These are phyloP conservation scores for Trichosporon sp. DNA, from an alignment of 1,284 basidiomycete species.

Conservation along the genomic window DNA sequence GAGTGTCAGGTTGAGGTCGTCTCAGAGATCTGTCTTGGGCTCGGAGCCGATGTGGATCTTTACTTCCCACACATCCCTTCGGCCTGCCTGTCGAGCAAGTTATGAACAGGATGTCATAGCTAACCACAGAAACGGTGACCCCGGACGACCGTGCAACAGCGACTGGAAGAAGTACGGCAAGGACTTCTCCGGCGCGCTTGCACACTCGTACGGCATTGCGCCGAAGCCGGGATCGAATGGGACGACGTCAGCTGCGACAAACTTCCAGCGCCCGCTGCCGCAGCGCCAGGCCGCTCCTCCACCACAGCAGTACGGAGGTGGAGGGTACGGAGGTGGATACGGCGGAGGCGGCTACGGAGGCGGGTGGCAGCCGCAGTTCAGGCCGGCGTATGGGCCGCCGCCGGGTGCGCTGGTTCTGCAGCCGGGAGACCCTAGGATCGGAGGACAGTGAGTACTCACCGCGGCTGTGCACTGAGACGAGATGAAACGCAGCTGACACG, in stretches of 20 bases:
- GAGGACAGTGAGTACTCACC: constrained; percentile 44
- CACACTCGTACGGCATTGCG: constrained; percentile 44
- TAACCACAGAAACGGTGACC: constrained; percentile 37
- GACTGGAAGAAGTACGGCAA: constrained; percentile 56
- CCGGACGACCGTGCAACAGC: constrained; percentile 40
- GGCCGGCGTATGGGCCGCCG: constrained; percentile 31
- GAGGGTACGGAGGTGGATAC: not conserved
- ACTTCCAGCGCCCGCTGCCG: constrained; percentile 52
- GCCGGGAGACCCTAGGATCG: constrained; percentile 54
- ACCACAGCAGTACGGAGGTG: constrained; percentile 18
- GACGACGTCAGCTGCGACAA: constrained; percentile 38
- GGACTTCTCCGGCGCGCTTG: constrained; percentile 49
- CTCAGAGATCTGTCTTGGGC: too few relatives aligned
- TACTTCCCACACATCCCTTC: too few relatives aligned
- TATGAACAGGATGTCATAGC: too few relatives aligned
- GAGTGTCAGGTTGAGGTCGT: not conserved
- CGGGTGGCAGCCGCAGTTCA: not conserved
- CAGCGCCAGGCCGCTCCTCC: constrained; percentile 6
- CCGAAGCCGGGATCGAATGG: constrained; percentile 35
- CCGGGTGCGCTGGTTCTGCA: constrained; percentile 44
- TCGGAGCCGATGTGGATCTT: too few relatives aligned
- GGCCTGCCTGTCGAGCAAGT: too few relatives aligned
- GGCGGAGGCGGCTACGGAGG: not conserved
- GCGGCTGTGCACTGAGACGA: not conserved
- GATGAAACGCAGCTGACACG: not conserved